A percentile compares a stretch with the other conserved stretches of the same genome.
Conservation (phyloP, 2,329 filamentous ascomycete genomes). For the Phyllosticta ampelicida region DNA sequence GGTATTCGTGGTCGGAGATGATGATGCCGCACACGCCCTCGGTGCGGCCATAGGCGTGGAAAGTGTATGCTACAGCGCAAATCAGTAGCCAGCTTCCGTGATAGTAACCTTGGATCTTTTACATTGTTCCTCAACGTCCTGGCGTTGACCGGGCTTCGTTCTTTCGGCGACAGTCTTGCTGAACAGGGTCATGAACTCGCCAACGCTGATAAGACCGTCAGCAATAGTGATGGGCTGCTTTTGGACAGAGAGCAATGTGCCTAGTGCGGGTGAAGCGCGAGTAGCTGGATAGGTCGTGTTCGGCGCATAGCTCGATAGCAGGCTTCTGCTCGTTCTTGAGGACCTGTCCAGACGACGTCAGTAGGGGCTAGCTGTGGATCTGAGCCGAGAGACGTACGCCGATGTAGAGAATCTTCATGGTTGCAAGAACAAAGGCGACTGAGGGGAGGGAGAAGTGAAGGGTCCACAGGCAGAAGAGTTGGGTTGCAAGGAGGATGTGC, state of each 20-base stretch:
- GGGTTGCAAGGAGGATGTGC: conserved; percentile 3
- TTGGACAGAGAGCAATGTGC: conserved; percentile 32
- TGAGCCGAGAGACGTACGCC: conserved; percentile 49
- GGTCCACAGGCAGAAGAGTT: neutral
- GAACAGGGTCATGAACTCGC: conserved; percentile 73
- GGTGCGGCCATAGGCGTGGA: conserved; percentile 36
- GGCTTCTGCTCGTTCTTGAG: conserved; percentile 70
- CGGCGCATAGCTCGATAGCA: conserved; percentile 63
- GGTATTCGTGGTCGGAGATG: conserved; percentile 39
- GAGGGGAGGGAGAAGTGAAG: neutral
- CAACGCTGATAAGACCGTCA: conserved; percentile 32
- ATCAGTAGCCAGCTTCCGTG: neutral
- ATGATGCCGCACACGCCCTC: conserved; percentile 39
- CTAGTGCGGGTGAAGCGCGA: conserved; percentile 67
- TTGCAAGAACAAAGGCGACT: conserved; percentile 23
- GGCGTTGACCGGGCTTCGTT: conserved; percentile 68
- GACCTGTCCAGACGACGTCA: conserved; percentile 44
- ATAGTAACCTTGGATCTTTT: conserved; percentile 14
- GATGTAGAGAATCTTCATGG: conserved; percentile 81
- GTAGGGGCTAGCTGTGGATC: conserved; percentile 12
- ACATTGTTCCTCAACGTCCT: conserved; percentile 78
- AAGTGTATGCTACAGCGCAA: conserved; percentile 47
- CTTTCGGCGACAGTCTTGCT: conserved; percentile 79
- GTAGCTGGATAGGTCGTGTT: conserved; percentile 68
- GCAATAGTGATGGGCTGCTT: neutral